These are phyloP conservation scores for Pyrenophora tritici-repentis DNA, from an alignment of 2,329 filamentous ascomycete genomes.

Conservation along the genomic window DNA sequence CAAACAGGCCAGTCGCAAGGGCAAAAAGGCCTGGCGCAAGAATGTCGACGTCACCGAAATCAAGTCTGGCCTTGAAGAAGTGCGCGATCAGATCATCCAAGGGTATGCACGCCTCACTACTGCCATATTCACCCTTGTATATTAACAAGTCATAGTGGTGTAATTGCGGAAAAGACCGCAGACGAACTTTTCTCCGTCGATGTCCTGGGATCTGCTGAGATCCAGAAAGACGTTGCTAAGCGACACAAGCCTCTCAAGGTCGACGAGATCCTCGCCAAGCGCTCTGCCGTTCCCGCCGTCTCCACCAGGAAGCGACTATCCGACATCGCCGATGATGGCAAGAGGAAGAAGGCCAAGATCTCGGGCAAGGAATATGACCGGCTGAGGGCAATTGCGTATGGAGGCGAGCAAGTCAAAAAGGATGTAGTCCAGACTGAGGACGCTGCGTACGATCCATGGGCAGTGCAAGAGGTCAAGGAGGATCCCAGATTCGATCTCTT, in stretches of 20 bases:
- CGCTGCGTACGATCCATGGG: slow-evolving; percentile 79
- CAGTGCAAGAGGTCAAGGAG: slow-evolving; percentile 55
- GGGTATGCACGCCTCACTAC: slow-evolving; percentile 62
- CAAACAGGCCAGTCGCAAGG: slow-evolving; percentile 90
- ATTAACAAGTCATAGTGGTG: slow-evolving; percentile 63
- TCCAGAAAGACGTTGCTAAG: slow-evolving; percentile 68
- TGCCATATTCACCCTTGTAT: background rate
- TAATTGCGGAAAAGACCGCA: slow-evolving; percentile 81
- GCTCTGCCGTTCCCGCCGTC: slow-evolving; percentile 81
- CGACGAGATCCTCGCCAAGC: slow-evolving; percentile 86
- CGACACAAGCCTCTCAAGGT: slow-evolving; percentile 79
- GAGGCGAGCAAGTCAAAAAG: slow-evolving; percentile 63
- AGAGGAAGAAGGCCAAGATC: slow-evolving; percentile 79
- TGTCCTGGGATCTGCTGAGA: slow-evolving; percentile 68
- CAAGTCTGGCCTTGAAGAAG: slow-evolving; percentile 76
- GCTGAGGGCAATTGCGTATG: slow-evolving; percentile 74
- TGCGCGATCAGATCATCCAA: slow-evolving; percentile 88
- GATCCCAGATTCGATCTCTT: slow-evolving; percentile 68
- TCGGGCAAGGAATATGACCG: slow-evolving; percentile 82
- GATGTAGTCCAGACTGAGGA: slow-evolving; percentile 62
- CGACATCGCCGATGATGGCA: slow-evolving; percentile 70
- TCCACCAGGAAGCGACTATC: slow-evolving; percentile 76
- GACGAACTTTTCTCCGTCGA: slow-evolving; percentile 87
- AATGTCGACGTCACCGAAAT: slow-evolving; percentile 94
- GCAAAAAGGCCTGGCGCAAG: slow-evolving; percentile 98